Conservation (phyloP, 768 basidiomycete species). For the Cystoderma amianthinum region DNA sequence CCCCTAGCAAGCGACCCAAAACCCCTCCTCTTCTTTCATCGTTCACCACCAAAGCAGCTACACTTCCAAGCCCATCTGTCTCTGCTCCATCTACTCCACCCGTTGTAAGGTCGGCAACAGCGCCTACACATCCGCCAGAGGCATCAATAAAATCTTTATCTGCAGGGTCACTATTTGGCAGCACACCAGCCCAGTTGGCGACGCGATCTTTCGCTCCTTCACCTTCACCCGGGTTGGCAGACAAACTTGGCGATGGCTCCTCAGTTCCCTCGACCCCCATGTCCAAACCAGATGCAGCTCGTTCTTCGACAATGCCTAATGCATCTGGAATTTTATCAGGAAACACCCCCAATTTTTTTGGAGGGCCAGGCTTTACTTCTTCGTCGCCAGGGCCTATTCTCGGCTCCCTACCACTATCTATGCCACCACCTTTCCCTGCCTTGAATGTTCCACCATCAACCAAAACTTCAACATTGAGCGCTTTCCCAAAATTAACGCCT, state of each 20-base stretch:
- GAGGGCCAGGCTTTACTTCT: neutral
- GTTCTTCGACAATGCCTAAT: neutral
- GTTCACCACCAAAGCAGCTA: constrained; percentile 9
- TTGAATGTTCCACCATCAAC: neutral
- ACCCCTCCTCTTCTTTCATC: constrained; percentile 41
- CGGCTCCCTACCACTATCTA: neutral
- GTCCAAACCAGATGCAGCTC: neutral
- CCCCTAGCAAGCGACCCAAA: constrained; percentile 29
- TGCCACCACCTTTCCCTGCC: too few relatives aligned
- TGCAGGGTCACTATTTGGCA: neutral
- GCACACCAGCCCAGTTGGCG: neutral
- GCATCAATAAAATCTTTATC: neutral
- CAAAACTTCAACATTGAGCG: too few relatives aligned
- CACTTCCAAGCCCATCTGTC: constrained; percentile 6
- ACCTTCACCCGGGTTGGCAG: constrained; percentile 7
- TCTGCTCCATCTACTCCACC: constrained; percentile 3
- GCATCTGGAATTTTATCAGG: neutral
- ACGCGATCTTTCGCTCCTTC: constrained; percentile 3
- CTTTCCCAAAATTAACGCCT: neutral
- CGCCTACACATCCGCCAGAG: neutral
- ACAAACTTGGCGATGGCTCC: neutral
- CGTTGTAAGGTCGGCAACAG: constrained; percentile 1
- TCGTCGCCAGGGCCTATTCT: neutral
- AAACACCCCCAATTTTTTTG: neutral
- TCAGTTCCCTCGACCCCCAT: constrained; percentile 4